A percentile compares a stretch with the other conserved stretches of the same genome.
phyloP scores from a whole-genome alignment of 805 yeast genomes.

The Spathaspora boniae region DNA sequence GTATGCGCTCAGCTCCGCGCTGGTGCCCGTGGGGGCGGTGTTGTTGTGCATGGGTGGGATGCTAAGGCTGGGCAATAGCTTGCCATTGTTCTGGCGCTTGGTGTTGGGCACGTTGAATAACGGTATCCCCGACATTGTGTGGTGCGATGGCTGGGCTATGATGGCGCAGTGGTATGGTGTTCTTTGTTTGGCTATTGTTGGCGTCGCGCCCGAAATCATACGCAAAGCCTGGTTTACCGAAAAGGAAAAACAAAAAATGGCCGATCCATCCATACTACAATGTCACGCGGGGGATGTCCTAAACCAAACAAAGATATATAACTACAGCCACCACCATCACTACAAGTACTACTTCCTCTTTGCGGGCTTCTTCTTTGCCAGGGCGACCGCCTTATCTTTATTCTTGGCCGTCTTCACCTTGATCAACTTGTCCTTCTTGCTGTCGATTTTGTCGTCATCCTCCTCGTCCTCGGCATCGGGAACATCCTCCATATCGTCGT shows the following conservation, averaged over 20 bases:
- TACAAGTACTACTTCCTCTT: background rate
- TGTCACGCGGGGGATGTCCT: background rate
- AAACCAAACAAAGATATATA: background rate
- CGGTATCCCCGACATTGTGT: slow-evolving; percentile 13
- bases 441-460: slow-evolving; percentile 45
- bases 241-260: background rate
- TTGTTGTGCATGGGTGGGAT: slow-evolving; percentile 21
- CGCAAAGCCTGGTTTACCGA: no score
- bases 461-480: slow-evolving; percentile 41
- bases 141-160: background rate
- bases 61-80: slow-evolving; percentile 18
- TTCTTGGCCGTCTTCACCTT: slow-evolving; percentile 43
- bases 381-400: slow-evolving; percentile 4
- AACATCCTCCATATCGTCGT: slow-evolving; percentile 45
- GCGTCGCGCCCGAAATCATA: no score
- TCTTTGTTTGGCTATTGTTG: background rate
- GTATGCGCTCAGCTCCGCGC: no score
- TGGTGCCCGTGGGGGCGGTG: slow-evolving; percentile 4
- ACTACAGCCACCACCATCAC: background rate
- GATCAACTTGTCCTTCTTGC: slow-evolving; percentile 61
- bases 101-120: slow-evolving; percentile 34
- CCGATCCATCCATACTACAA: background rate
- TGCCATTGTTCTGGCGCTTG: slow-evolving; percentile 18
- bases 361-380: slow-evolving; percentile 3
- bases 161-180: background rate